Evolutionary conservation across 139 green algal genomes (phyloP).

Genomic region (Chlorella ohadii): DNA sequence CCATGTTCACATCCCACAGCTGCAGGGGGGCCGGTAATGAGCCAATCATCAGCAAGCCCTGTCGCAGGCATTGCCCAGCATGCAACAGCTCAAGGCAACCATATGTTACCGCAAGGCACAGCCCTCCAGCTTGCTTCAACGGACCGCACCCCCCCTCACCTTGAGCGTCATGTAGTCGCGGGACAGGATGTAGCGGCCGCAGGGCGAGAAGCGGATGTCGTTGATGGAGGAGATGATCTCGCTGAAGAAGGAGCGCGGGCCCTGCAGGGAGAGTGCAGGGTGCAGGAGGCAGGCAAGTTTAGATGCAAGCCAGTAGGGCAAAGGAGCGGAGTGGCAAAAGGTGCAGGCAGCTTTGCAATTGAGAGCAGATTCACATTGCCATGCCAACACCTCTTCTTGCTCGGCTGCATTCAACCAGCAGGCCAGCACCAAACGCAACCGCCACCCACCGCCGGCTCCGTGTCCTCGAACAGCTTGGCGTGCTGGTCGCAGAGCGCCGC

Average conservation of each 20-base stretch:
- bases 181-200: slow-evolving; percentile 89
- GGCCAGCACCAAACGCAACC: background rate
- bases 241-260: slow-evolving; percentile 90
- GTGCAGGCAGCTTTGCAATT: background rate
- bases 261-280: slow-evolving; percentile 42
- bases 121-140: too few species aligned
- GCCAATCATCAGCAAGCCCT: too few species aligned
- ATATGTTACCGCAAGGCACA: too few species aligned
- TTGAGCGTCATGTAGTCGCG: slow-evolving; percentile 99
- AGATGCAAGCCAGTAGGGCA: too few species aligned
- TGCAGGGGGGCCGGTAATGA: too few species aligned
- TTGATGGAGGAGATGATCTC: slow-evolving; percentile 97
- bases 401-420: too few species aligned
- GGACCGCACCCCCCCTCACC: too few species aligned
- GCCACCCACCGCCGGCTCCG: slow-evolving; percentile 52
- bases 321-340: too few species aligned
- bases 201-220: slow-evolving; percentile 92
- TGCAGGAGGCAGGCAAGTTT: background rate
- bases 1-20: slow-evolving; percentile 97
- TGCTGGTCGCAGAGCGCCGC: slow-evolving; percentile 91
- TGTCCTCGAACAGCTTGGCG: slow-evolving; percentile 84
- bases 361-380: background rate
- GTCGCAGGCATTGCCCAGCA: too few species aligned
- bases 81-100: too few species aligned
- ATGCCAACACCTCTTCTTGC: too few species aligned